Conservation (phyloP, 2,329 filamentous ascomycete species). For the Alternaria longipes region DNA sequence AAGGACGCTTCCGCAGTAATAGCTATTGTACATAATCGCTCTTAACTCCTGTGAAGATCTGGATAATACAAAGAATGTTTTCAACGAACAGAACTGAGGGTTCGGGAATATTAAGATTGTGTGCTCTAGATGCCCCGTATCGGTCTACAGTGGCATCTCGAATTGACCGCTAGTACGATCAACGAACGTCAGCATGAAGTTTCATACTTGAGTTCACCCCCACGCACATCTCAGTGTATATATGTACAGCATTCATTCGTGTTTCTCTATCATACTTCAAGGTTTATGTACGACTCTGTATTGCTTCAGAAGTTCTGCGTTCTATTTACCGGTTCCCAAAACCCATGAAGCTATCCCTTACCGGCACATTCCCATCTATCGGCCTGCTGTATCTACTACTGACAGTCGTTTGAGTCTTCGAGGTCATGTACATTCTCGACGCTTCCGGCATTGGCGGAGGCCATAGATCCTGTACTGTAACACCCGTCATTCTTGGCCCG, state of each 20-base stretch:
- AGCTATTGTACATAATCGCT: neutral
- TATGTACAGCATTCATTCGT: neutral
- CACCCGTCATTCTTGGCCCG: constrained; percentile 21
- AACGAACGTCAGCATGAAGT: neutral
- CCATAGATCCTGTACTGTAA: constrained; percentile 21
- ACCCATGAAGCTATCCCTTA: constrained; percentile 13
- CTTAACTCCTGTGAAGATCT: neutral
- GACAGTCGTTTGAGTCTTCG: constrained; percentile 2
- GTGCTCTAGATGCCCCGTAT: neutral
- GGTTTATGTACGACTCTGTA: neutral
- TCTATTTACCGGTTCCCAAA: neutral
- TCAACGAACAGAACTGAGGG: too few relatives aligned
- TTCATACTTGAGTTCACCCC: neutral
- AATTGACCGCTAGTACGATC: neutral
- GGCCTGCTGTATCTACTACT: constrained; percentile 13
- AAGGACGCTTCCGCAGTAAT: neutral
- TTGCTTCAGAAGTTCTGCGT: neutral
- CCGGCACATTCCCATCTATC: constrained; percentile 14
- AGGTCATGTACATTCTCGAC: neutral
- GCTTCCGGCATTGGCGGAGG: constrained; percentile 20
- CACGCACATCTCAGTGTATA: neutral
- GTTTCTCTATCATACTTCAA: neutral
- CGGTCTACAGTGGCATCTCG: neutral
- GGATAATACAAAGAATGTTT: too few relatives aligned
- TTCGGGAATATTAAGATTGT: neutral